phyloP scores from a whole-genome alignment of 371 early-diverging fungal species.

The Mucor piriformis region DNA sequence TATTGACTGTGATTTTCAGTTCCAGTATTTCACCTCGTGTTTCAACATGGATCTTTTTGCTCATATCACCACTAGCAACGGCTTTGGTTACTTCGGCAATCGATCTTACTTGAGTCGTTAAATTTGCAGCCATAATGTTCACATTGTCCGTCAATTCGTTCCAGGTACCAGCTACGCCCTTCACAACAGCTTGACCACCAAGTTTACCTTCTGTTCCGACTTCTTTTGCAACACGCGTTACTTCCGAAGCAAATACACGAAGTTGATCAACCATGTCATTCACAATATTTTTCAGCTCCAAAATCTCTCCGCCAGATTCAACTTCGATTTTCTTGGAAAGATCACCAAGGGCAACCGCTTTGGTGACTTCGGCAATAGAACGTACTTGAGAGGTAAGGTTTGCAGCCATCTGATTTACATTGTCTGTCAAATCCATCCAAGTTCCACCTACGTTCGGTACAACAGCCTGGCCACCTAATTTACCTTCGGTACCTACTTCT shows the following conservation, averaged over 20 bases:
- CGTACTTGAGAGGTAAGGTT: slow-evolving; percentile 63
- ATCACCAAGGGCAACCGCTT: slow-evolving; percentile 35
- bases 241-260: slow-evolving; percentile 44
- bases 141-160: slow-evolving; percentile 73
- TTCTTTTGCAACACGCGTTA: slow-evolving; percentile 45
- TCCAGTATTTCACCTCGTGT: slow-evolving; percentile 56
- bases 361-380: slow-evolving; percentile 38
- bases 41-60: slow-evolving; percentile 41
- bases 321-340: slow-evolving; percentile 35
- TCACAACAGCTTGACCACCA: slow-evolving; percentile 54
- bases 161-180: slow-evolving; percentile 74
- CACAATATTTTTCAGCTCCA: slow-evolving; percentile 36
- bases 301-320: slow-evolving; percentile 35
- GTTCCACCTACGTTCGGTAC: slow-evolving; percentile 49
- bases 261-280: slow-evolving; percentile 46
- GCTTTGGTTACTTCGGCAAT: slow-evolving; percentile 53
- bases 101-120: slow-evolving; percentile 53
- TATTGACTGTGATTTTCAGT: slow-evolving; percentile 43
- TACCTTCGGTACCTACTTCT: slow-evolving; percentile 59
- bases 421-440: slow-evolving; percentile 55
- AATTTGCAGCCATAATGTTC: slow-evolving; percentile 60
- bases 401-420: slow-evolving; percentile 51
- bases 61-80: slow-evolving; percentile 49
- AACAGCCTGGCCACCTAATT: slow-evolving; percentile 53
- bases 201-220: slow-evolving; percentile 45